Conservation (phyloP, 148 eudicot species). For the Rhododendron ferrugineum region DNA sequence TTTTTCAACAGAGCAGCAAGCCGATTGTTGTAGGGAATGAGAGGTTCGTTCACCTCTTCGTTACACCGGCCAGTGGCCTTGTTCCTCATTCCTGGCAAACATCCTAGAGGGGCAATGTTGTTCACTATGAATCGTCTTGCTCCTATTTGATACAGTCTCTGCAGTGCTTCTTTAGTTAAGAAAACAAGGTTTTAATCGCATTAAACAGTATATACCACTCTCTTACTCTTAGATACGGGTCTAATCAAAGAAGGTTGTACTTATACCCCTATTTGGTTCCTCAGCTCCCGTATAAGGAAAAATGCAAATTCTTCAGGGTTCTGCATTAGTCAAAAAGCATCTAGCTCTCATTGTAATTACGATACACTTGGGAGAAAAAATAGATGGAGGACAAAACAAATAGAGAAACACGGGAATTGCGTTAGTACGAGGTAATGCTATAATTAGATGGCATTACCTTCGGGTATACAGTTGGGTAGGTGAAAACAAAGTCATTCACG, state of each 20-base stretch:
- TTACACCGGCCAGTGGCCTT: neutral
- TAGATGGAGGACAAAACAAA: neutral
- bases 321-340: neutral
- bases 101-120: neutral
- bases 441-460: neutral
- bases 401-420: neutral
- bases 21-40: neutral
- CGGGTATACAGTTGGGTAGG: neutral
- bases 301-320: neutral
- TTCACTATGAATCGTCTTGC: neutral
- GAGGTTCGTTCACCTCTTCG: neutral
- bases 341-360: neutral
- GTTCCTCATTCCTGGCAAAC: neutral
- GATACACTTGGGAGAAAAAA: neutral
- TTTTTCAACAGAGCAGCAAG: neutral
- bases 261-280: neutral
- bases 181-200: neutral
- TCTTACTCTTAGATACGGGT: too few species aligned
- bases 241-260: neutral
- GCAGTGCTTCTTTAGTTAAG: neutral
- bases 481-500: neutral
- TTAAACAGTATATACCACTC: neutral
- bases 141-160: neutral
- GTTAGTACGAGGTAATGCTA: neutral
- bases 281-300: neutral